phyloP scores from a whole-genome alignment of 2,329 filamentous ascomycete genomes.

The Metarhizium rileyi region DNA sequence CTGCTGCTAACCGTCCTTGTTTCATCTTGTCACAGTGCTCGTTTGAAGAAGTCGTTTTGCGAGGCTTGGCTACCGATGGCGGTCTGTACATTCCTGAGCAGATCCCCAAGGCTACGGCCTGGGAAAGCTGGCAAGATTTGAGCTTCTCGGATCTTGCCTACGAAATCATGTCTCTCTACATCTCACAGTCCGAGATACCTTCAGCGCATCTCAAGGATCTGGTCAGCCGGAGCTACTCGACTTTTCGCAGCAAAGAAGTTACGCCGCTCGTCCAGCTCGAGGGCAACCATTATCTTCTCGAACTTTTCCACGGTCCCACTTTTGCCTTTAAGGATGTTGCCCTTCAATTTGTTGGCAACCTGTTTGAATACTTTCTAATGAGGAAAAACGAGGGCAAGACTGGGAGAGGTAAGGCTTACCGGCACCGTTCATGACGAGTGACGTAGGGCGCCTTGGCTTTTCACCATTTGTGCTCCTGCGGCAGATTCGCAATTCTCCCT shows the following conservation, averaged over 20 bases:
- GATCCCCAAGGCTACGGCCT: constrained; percentile 42
- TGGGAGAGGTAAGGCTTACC: constrained; percentile 34
- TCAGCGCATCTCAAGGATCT: constrained; percentile 70
- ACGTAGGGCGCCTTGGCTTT: neutral
- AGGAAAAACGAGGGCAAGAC: constrained; percentile 62
- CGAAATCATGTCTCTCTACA: constrained; percentile 79
- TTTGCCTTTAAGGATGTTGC: constrained; percentile 98
- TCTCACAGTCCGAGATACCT: constrained; percentile 76
- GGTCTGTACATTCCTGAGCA: constrained; percentile 84
- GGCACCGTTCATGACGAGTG: neutral
- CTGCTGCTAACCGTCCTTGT: neutral
- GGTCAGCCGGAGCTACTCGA: constrained; percentile 76
- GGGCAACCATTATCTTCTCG: constrained; percentile 75
- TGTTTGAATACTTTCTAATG: constrained; percentile 82
- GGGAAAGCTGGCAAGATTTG: constrained; percentile 60
- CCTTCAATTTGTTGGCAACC: constrained; percentile 88
- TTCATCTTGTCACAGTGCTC: constrained; percentile 48
- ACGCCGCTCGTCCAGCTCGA: constrained; percentile 68
- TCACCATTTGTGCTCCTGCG: neutral
- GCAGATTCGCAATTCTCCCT: neutral
- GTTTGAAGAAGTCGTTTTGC: constrained; percentile 85
- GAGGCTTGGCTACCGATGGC: constrained; percentile 77
- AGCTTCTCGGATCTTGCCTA: constrained; percentile 75
- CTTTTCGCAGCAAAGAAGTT: constrained; percentile 71
- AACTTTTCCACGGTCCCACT: constrained; percentile 93